Evolutionary conservation across 768 basidiomycete genomes (phyloP), one percentile per base, ranked within the genome.

Genomic region (Russula earlei): DNA sequence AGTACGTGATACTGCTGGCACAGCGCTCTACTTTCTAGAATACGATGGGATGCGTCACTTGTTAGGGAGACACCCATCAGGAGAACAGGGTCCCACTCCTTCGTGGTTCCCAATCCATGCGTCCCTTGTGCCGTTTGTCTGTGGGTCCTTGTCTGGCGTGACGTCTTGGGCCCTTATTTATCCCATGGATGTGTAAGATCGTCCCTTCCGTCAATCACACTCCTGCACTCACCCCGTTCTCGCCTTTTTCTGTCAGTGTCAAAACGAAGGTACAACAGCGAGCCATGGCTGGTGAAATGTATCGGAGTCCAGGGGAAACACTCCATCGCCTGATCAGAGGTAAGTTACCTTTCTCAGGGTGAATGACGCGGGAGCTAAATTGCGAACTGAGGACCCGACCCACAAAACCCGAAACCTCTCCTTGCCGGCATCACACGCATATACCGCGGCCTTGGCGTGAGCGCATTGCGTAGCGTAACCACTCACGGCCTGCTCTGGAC

Each of bases 241-340:
- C 22, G 44, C 60, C 31, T 59, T 19, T 59, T 19, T 29, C 22
- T 20, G 10, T 41, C 61, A 90, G 87, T 41, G 87, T 92, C 43
- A 91, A 95, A 77, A 97, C 94, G 0, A 95, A 94, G 71, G 77
- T 94, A n/a, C 94, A 97, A 68, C 89, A 94, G 69, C 83, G 94
- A 50, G 84, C 91, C 24, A 73, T 97, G 49, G 85, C 91, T 5
- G 88, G 90, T 44, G 79, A 87, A 59, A 76, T 73, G 49, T 82
- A 84, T 59, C 82, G 89, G 52, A 79, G 85, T 49, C 76, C 84
- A 29, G 75, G 75, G 63, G 85, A 84, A 67, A 94, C 93, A 12
- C 71, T 93, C 34, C 73, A 74, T 60, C 82, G 92, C 24, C 77
- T 96, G 19, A 78, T 95, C 49, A 78, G 91, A 76, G 93, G 88